Conservation (phyloP, 169 alveolate genomes). For the Cryptosporidium canis region DNA sequence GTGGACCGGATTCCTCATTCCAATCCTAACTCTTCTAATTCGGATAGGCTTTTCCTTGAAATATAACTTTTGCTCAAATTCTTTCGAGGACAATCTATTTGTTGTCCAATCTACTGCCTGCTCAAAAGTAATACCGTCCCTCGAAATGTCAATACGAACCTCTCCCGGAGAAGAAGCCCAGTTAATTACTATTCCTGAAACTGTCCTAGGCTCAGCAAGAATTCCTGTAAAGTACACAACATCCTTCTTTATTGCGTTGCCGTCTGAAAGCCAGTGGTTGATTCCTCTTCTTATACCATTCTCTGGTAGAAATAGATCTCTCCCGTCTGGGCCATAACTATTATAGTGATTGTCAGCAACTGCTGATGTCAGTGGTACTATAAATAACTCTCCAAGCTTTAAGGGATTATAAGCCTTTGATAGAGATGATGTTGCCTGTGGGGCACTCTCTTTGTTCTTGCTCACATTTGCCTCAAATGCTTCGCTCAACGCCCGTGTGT, state of each 20-base stretch:
- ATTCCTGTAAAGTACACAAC: conserved; percentile 56
- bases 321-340: conserved; percentile 66
- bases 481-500: conserved; percentile 24
- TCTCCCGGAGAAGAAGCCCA: conserved; percentile 74
- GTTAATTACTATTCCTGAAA: conserved; percentile 68
- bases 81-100: conserved; percentile 49
- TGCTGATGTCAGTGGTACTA: conserved; percentile 50
- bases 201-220: conserved; percentile 63
- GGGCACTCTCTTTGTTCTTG: conserved; percentile 2
- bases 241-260: conserved; percentile 64
- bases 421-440: conserved; percentile 36
- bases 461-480: conserved; percentile 36
- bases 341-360: conserved; percentile 57
- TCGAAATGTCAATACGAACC: conserved; percentile 66
- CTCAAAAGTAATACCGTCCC: conserved; percentile 52
- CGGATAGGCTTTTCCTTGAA: conserved; percentile 56
- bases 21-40: conserved; percentile 39
- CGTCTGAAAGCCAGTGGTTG: conserved; percentile 70
- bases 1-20: conserved; percentile 37
- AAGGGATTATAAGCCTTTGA: conserved; percentile 67
- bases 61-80: conserved; percentile 57
- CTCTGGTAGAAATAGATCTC: conserved; percentile 52
- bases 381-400: conserved; percentile 63
- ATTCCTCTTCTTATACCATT: conserved; percentile 72
- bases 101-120: conserved; percentile 68